Evolutionary conservation across 176 grass and related monocot genomes (phyloP).

Genomic region (Musa troglodytarum): DNA sequence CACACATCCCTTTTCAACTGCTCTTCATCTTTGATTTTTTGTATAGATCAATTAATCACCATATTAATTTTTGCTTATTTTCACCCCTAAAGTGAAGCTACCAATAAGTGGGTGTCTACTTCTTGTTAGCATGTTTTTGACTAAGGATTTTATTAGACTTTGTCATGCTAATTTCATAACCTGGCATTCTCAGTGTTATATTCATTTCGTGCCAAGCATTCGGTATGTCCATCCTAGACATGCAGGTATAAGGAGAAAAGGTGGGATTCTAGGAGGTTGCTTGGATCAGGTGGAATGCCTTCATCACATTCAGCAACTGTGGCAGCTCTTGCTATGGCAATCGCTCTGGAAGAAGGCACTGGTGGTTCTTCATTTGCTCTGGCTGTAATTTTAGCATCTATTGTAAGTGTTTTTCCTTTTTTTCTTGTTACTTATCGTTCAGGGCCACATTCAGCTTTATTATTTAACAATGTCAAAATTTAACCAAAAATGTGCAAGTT

Average conservation of each 20-base stretch:
- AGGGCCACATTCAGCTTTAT: background rate
- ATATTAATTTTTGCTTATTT: background rate
- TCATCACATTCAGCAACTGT: constrained; percentile 88
- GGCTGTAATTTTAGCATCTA: constrained; percentile 61
- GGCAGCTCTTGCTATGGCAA: constrained; percentile 52
- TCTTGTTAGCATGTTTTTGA: background rate
- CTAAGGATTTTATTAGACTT: background rate
- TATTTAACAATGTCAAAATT: background rate
- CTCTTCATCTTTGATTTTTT: background rate
- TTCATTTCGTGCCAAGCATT: constrained; percentile 16
- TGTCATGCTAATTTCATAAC: constrained; percentile 9
- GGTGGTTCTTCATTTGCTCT: constrained; percentile 71
- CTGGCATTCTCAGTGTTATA: background rate
- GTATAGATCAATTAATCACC: background rate
- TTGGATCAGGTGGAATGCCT: constrained; percentile 72
- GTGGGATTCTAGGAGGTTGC: constrained; percentile 78
- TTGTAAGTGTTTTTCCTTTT: constrained; percentile 41
- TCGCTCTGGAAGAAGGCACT: constrained; percentile 72
- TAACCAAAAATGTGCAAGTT: background rate
- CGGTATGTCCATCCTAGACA: constrained; percentile 70
- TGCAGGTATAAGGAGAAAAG: constrained; percentile 98
- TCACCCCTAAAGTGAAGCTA: background rate
- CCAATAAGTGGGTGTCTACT: background rate
- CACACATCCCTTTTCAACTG: no score
- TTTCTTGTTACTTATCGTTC: background rate